Evolutionary conservation across 495 filamentous ascomycete species (phyloP).

Genomic region (Penicillium coffeae): DNA sequence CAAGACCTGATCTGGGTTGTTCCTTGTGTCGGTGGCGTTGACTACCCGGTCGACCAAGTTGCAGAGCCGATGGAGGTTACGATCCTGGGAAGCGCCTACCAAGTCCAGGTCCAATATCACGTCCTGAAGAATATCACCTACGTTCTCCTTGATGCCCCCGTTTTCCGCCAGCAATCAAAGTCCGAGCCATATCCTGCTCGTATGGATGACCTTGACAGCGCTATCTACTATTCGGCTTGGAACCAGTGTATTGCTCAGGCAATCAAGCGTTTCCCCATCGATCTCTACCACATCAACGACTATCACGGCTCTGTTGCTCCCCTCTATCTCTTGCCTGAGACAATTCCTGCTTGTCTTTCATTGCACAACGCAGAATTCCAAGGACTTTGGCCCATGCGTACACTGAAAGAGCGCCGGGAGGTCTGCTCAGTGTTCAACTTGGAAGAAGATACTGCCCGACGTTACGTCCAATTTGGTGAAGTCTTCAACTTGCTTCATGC

Average conservation of each 20-base stretch:
- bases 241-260: slow-evolving; percentile 65
- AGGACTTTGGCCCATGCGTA: slow-evolving; percentile 73
- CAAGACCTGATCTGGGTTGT: slow-evolving; percentile 72
- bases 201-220: slow-evolving; percentile 70
- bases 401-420: slow-evolving; percentile 60
- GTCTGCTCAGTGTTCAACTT: slow-evolving; percentile 68
- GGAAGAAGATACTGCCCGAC: slow-evolving; percentile 35
- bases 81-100: slow-evolving; percentile 59
- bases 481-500: slow-evolving; percentile 73
- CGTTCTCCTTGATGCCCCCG: slow-evolving; percentile 65
- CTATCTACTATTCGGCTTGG: slow-evolving; percentile 71
- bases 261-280: slow-evolving; percentile 58
- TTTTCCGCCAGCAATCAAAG: slow-evolving; percentile 69
- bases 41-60: slow-evolving; percentile 58
- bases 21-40: slow-evolving; percentile 63
- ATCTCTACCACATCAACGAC: slow-evolving; percentile 79
- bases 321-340: slow-evolving; percentile 63
- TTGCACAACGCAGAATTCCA: slow-evolving; percentile 73
- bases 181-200: slow-evolving; percentile 65
- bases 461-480: slow-evolving; percentile 58
- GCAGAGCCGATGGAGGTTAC: slow-evolving; percentile 62
- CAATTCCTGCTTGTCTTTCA: slow-evolving; percentile 42
- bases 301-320: slow-evolving; percentile 73
- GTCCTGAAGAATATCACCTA: slow-evolving; percentile 66
- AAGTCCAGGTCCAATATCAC: slow-evolving; percentile 66